Base-by-base conservation (phyloP, 1,284 basidiomycete genomes). In the Cryptococcus wingfieldii region DNA sequence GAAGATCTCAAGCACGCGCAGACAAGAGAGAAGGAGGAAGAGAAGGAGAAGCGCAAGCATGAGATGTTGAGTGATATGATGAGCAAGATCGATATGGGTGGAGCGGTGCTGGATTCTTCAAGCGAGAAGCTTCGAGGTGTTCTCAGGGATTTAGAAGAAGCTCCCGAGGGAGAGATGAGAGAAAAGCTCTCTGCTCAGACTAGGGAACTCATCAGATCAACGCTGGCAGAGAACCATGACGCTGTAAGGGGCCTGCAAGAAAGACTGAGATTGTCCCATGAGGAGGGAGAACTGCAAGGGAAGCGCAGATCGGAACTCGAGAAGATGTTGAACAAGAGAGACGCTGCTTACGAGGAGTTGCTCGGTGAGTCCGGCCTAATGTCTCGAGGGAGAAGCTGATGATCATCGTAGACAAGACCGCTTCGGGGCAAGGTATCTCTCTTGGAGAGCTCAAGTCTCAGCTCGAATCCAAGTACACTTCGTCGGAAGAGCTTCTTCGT, bases 21-120 rank as follows among this genome's bases (percentile, higher is more conserved):
- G 78, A 80, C 80, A 27, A 83, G 84, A 31, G 89, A 93, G 76
- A 92, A 90, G 80, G 90, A 94, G 66, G 95, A 97, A 75, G 95
- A 95, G 73, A 98, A 96, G 80, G 95, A 98, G 81, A 95, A 92
- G 81, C 86, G 91, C 77, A 98, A 98, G 79, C 93, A 96, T 69
- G 95, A 98, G 80, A 96, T 96, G 83, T 92, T 99, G 88, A 93
- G 90, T n/a, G 82, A 95, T 65, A 96, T 99, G 92, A 97, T 99
- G 94, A 91, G 94, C 60, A 95, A 96, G 77, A 96, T 98, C 69
- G 94, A 94, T 79, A 84, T 88, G 66, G 72, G 72, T 38, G 69
- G 70, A 13, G 58, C 65, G 2, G 55, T 58, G 10, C 53, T 65
- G 38, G 65, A 71, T 37, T 60, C 64, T 1, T 53, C 70, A 3